Evolutionary conservation across 345 rosid genomes (phyloP).

Genomic region (Melastoma malabathricum): DNA sequence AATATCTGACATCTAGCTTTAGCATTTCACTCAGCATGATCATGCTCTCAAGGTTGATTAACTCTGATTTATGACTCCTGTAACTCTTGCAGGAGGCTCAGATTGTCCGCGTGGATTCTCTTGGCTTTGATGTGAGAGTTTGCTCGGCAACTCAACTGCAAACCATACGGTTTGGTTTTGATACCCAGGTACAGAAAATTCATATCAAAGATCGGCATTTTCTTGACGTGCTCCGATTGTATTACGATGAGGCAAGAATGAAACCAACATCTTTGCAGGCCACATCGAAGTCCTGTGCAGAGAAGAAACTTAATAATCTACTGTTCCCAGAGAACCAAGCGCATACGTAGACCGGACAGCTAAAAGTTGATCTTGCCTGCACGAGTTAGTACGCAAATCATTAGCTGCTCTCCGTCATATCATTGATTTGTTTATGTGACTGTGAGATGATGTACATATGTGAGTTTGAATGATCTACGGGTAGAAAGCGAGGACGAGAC

Average conservation of each 20-base stretch:
- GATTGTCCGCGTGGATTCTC: conserved; percentile 52
- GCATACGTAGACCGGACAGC: conserved; percentile 32
- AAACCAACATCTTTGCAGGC: conserved; percentile 39
- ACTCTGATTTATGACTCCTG: no score
- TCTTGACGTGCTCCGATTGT: no score
- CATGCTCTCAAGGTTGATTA: no score
- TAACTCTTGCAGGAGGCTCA: conserved; percentile 48
- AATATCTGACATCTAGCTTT: no score
- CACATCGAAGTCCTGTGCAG: conserved; percentile 63
- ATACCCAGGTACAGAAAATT: conserved; percentile 37
- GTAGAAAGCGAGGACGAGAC: no score
- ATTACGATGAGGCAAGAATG: no score
- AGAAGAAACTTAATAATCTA: conserved; percentile 57
- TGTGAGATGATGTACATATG: no score
- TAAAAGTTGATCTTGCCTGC: conserved; percentile 1
- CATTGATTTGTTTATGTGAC: no score
- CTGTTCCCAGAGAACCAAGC: conserved; percentile 43
- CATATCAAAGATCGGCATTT: background rate
- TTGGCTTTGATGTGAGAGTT: conserved; percentile 72
- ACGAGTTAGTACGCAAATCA: conserved; percentile 5
- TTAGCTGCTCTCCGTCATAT: conserved; percentile 8
- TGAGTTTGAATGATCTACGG: no score
- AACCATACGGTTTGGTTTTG: conserved; percentile 65
- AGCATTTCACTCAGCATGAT: no score
- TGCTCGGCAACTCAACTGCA: conserved; percentile 79